phyloP scores from a whole-genome alignment of 2,329 filamentous ascomycete genomes.

The Curvularia spicifera region DNA sequence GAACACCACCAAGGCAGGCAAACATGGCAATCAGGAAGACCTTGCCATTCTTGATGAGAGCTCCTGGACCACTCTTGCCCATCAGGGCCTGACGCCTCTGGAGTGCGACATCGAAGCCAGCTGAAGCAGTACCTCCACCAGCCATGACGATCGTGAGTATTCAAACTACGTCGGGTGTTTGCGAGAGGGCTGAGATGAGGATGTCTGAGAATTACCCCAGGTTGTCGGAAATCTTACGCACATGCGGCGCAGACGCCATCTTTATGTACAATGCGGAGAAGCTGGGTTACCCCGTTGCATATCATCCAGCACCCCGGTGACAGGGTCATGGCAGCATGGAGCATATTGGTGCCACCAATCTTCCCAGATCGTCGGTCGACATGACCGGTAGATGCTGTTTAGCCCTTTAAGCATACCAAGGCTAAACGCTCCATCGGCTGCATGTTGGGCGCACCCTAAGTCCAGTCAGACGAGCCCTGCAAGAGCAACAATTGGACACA shows the following conservation, averaged over 20 bases:
- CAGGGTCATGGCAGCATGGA: slow-evolving; percentile 17
- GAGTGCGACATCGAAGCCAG: slow-evolving; percentile 33
- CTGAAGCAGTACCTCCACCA: slow-evolving; percentile 28
- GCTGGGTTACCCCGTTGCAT: slow-evolving; percentile 7
- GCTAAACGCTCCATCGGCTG: slow-evolving; percentile 12
- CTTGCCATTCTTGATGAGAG: slow-evolving; percentile 60
- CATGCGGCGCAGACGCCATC: slow-evolving; percentile 9
- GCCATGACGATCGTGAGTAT: slow-evolving; percentile 26
- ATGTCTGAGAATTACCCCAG: slow-evolving; percentile 4
- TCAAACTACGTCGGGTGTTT: not conserved
- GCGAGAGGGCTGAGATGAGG: not conserved
- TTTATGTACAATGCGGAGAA: slow-evolving; percentile 16
- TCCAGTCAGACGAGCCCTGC: slow-evolving; percentile 3
- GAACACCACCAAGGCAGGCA: slow-evolving; percentile 59
- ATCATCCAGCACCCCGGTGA: slow-evolving; percentile 31
- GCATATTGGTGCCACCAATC: slow-evolving; percentile 12
- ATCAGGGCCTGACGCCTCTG: slow-evolving; percentile 32
- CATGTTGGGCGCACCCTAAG: slow-evolving; percentile 4
- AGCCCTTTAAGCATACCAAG: slow-evolving; percentile 22
- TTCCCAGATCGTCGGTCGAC: slow-evolving; percentile 12
- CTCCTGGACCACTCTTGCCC: slow-evolving; percentile 52
- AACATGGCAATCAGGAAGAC: slow-evolving; percentile 64
- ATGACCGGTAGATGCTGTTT: slow-evolving; percentile 9
- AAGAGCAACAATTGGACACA: slow-evolving; percentile 7
- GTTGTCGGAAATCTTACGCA: slow-evolving; percentile 7